Percentiles rank a stretch among this genome's conserved stretches.
These are phyloP conservation scores for Neopestalotiopsis sp. DNA, from an alignment of 2,329 filamentous ascomycete genomes.

Conservation along the genomic window DNA sequence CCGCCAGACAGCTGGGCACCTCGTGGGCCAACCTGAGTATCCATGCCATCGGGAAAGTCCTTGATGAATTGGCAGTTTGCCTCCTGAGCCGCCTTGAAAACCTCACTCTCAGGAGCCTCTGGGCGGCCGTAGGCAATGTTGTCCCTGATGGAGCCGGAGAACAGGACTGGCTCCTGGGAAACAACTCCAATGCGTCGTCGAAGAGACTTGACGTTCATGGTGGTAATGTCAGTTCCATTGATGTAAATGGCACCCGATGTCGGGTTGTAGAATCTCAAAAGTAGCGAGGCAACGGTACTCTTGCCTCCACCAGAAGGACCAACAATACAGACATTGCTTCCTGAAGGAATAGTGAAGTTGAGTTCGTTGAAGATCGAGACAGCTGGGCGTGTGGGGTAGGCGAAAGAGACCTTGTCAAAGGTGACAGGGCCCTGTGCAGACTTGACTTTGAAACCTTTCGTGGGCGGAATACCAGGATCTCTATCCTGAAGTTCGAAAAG, in stretches of 20 bases:
- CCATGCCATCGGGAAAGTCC: slow-evolving; percentile 93
- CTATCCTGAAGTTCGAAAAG: slow-evolving; percentile 96
- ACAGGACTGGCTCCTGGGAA: slow-evolving; percentile 91
- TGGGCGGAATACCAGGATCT: slow-evolving; percentile 83
- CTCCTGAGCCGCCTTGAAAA: slow-evolving; percentile 83
- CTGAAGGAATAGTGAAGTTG: slow-evolving; percentile 88
- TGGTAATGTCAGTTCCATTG: slow-evolving; percentile 80
- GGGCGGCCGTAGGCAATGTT: slow-evolving; percentile 93
- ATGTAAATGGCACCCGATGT: slow-evolving; percentile 79
- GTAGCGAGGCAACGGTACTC: slow-evolving; percentile 89
- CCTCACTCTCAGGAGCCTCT: slow-evolving; percentile 76
- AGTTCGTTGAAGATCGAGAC: slow-evolving; percentile 90
- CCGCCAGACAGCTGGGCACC: slow-evolving; percentile 94
- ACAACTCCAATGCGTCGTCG: slow-evolving; percentile 94
- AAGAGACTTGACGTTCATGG: slow-evolving; percentile 92
- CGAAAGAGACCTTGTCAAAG: slow-evolving; percentile 85
- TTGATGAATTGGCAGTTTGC: slow-evolving; percentile 97
- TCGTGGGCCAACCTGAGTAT: slow-evolving; percentile 90
- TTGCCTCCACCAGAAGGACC: slow-evolving; percentile 96
- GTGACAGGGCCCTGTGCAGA: slow-evolving; percentile 89
- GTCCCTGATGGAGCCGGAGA: slow-evolving; percentile 83
- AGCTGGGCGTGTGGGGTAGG: slow-evolving; percentile 91
- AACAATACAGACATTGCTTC: slow-evolving; percentile 94
- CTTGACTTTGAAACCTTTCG: slow-evolving; percentile 76
- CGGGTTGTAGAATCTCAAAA: slow-evolving; percentile 90